phyloP scores from a whole-genome alignment of 2,329 filamentous ascomycete species.

The Colletotrichum paranaense region DNA sequence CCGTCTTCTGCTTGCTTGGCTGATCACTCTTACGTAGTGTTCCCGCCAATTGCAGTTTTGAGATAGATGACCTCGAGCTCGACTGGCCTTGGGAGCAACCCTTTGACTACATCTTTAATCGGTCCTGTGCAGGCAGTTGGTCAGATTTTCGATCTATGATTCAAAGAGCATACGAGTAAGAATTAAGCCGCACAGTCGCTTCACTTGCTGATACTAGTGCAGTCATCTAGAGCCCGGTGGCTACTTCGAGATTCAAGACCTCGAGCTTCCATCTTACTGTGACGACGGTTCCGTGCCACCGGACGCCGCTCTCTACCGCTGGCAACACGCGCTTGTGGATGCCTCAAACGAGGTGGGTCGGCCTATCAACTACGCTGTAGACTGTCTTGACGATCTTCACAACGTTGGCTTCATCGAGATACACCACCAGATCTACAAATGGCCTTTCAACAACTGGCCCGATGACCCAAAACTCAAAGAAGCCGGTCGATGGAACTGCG shows the following conservation, averaged over 20 bases:
- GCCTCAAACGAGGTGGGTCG: conserved; percentile 44
- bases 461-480: conserved; percentile 34
- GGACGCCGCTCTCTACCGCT: conserved; percentile 43
- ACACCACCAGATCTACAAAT: neutral
- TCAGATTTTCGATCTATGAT: conserved; percentile 33
- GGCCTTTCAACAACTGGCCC: conserved; percentile 38
- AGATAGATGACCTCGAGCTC: conserved; percentile 54
- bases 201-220: neutral
- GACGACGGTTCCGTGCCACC: conserved; percentile 45
- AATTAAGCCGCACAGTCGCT: too few species aligned
- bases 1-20: neutral
- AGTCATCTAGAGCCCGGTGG: conserved; percentile 45
- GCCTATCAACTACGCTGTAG: conserved; percentile 41
- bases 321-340: conserved; percentile 44
- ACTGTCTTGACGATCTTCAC: conserved; percentile 39
- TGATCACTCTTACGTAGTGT: conserved; percentile 42
- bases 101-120: conserved; percentile 55
- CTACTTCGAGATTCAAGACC: conserved; percentile 47
- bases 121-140: conserved; percentile 45
- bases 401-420: conserved; percentile 18
- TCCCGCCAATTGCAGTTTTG: conserved; percentile 61
- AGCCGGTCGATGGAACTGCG: conserved; percentile 36
- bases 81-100: conserved; percentile 50
- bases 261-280: conserved; percentile 42
- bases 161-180: conserved; percentile 13